These are phyloP conservation scores for Wallacemonas rigidus DNA, from an alignment of 208 protist species.

Conservation along the genomic window DNA sequence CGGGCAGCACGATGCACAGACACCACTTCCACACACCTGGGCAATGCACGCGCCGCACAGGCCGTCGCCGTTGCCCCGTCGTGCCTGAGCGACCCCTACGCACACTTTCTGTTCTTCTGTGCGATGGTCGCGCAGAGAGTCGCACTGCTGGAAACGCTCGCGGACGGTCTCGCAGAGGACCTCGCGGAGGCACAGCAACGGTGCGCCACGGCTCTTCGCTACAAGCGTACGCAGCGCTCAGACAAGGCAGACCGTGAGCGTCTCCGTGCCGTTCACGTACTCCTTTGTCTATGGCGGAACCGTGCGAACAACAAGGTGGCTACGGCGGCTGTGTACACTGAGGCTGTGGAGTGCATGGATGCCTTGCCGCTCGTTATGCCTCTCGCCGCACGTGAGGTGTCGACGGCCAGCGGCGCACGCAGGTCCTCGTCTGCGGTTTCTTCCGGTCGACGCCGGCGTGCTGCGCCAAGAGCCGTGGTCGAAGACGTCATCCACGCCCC, in stretches of 20 bases:
- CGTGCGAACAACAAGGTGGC: slow-evolving; percentile 5
- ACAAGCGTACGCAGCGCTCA: neutral
- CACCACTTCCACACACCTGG: too few species aligned
- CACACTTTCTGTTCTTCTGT: slow-evolving; percentile 4
- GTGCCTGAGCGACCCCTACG: slow-evolving; percentile 12
- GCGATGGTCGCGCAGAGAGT: slow-evolving; percentile 5
- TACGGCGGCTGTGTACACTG: neutral
- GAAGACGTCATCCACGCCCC: slow-evolving; percentile 11
- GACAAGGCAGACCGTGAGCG: neutral
- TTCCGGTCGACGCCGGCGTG: neutral
- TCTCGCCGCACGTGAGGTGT: neutral
- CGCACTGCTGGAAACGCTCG: neutral
- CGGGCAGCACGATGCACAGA: too few species aligned
- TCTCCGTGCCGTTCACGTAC: neutral
- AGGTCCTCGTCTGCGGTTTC: neutral
- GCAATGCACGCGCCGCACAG: too few species aligned
- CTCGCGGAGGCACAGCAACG: neutral
- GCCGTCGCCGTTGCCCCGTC: too few species aligned
- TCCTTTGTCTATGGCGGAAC: slow-evolving; percentile 12
- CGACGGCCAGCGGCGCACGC: neutral
- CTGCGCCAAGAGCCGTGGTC: neutral
- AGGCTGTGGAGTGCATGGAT: slow-evolving; percentile 11
- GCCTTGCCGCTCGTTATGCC: slow-evolving; percentile 9
- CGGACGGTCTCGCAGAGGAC: neutral
- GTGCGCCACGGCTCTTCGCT: neutral